Conservation (phyloP, 176 grass and related monocot species). For the Triticum monococcum region DNA sequence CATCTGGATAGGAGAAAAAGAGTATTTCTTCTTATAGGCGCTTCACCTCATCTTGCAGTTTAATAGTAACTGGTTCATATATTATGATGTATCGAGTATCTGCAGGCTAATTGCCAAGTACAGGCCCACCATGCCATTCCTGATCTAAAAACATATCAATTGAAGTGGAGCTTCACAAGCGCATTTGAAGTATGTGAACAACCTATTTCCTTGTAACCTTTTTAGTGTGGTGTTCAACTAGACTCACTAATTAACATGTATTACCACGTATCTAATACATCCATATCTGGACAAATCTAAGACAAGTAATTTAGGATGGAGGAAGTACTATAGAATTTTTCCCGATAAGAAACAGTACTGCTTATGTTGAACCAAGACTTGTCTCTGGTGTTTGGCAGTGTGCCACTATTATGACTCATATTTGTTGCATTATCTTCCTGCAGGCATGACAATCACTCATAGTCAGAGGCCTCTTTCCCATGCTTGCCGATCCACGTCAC, state of each 20-base stretch:
- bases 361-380: neutral
- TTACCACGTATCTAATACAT: too few relatives aligned
- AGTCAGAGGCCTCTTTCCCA: conserved; percentile 96
- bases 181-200: conserved; percentile 73
- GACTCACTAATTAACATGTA: neutral
- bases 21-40: neutral
- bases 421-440: conserved; percentile 25
- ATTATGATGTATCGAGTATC: conserved; percentile 4
- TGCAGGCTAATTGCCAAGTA: conserved; percentile 92
- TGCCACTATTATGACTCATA: conserved; percentile 4
- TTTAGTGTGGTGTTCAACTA: neutral
- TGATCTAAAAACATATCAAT: conserved; percentile 92
- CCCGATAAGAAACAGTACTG: too few relatives aligned
- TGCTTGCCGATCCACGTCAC: conserved; percentile 95
- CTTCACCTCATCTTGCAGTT: neutral
- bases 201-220: neutral
- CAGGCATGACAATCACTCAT: conserved; percentile 97
- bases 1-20: too few relatives aligned
- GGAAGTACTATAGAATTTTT: neutral
- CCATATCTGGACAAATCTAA: too few relatives aligned
- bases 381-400: neutral
- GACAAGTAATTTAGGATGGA: too few relatives aligned
- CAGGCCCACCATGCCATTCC: conserved; percentile 95
- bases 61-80: conserved; percentile 12
- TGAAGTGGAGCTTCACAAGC: conserved; percentile 92